Evolutionary conservation across 306 rosid species (phyloP).

Genomic region (Quercus variabilis): DNA sequence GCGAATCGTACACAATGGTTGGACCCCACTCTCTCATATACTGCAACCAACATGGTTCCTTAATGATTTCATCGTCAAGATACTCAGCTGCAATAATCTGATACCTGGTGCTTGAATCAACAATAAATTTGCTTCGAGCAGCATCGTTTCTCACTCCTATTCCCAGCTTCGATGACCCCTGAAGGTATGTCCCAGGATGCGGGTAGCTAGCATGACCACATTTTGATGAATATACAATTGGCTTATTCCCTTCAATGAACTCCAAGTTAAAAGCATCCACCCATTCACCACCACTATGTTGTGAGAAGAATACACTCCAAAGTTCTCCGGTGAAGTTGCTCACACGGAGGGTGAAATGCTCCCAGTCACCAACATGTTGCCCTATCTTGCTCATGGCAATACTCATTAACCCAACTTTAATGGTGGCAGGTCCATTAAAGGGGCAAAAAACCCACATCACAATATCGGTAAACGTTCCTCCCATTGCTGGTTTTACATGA

Average conservation of each 20-base stretch:
- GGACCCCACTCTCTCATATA: conserved; percentile 99
- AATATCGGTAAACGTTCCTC: conserved; percentile 77
- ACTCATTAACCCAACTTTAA: conserved; percentile 55
- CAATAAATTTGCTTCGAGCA: conserved; percentile 54
- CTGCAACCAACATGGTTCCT: conserved; percentile 90
- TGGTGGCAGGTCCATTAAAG: conserved; percentile 60
- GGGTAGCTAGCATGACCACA: conserved; percentile 90
- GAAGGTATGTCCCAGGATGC: conserved; percentile 76
- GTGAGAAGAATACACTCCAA: conserved; percentile 75
- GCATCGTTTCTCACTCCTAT: conserved; percentile 77
- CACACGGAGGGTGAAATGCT: conserved; percentile 89
- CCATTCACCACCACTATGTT: conserved; percentile 95
- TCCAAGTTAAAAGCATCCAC: conserved; percentile 65
- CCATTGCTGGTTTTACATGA: conserved; percentile 73
- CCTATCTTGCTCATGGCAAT: conserved; percentile 74
- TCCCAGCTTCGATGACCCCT: conserved; percentile 73
- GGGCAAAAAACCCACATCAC: conserved; percentile 85
- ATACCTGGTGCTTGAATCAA: conserved; percentile 73
- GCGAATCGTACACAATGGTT: conserved; percentile 55
- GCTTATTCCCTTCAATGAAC: conserved; percentile 63
- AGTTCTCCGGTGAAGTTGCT: conserved; percentile 89
- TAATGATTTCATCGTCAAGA: conserved; percentile 61
- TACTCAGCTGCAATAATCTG: conserved; percentile 82
- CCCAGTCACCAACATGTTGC: conserved; percentile 95
- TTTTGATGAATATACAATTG: conserved; percentile 81